A percentile compares a stretch with the other conserved stretches of the same genome.
phyloP scores from a whole-genome alignment of 495 filamentous ascomycete genomes.

The Podospora australis region DNA sequence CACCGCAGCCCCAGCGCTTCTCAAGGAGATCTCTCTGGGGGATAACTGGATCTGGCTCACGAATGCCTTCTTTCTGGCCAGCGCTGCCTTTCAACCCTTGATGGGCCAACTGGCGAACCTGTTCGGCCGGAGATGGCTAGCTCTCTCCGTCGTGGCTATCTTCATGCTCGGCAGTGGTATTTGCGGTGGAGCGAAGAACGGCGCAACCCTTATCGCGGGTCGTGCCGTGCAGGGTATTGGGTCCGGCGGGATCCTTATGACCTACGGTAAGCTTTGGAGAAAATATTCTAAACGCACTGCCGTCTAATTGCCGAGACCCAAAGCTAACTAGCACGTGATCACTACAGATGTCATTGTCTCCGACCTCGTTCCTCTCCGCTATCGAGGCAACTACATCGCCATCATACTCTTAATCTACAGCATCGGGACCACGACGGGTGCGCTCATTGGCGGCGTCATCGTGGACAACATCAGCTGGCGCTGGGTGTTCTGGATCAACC shows the following conservation, averaged over 20 bases:
- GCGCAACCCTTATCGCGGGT: slow-evolving; percentile 61
- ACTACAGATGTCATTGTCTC: slow-evolving; percentile 59
- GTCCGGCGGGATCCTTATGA: slow-evolving; percentile 69
- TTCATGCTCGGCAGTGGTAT: slow-evolving; percentile 39
- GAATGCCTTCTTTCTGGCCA: neutral
- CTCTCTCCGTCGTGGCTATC: slow-evolving; percentile 23
- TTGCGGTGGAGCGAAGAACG: slow-evolving; percentile 25
- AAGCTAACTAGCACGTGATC: too few species aligned
- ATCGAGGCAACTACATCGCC: slow-evolving; percentile 50
- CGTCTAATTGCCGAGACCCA: too few species aligned
- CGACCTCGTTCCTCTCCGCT: slow-evolving; percentile 61
- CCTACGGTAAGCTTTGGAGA: too few species aligned
- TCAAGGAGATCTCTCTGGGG: too few species aligned
- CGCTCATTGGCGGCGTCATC: slow-evolving; percentile 71
- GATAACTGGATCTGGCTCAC: slow-evolving; percentile 2
- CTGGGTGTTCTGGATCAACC: slow-evolving; percentile 35
- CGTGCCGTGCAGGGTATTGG: slow-evolving; percentile 72
- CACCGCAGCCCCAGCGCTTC: too few species aligned
- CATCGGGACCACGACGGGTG: slow-evolving; percentile 58
- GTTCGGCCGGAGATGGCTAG: slow-evolving; percentile 14
- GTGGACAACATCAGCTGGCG: slow-evolving; percentile 37
- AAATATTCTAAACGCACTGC: too few species aligned
- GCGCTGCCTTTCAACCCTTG: slow-evolving; percentile 11
- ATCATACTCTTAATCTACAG: slow-evolving; percentile 48
- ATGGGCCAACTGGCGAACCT: slow-evolving; percentile 17